Base-by-base conservation (phyloP, 2,329 filamentous ascomycete species). In the Cylindrodendrum hubeiense region DNA sequence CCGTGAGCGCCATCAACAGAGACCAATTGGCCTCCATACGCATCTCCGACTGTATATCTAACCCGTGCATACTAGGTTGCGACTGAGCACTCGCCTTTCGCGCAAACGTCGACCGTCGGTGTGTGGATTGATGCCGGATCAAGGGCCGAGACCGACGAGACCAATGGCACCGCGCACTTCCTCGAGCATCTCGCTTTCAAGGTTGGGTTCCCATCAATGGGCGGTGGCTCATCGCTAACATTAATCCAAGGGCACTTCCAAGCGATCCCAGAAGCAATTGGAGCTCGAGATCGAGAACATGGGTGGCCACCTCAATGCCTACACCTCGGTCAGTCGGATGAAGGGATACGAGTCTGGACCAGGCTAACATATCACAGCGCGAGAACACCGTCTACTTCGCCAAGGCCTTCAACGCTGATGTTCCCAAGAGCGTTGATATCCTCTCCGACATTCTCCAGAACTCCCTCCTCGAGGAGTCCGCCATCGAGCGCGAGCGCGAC, bases 311-410 rank as follows among this genome's bases (percentile, higher is more conserved):
- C 89, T 99, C 77, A 99, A 99, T 85, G 96, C 96, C 81, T 99
- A 99, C 88, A 99, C 96, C 77, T 98, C 95, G 87, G 95, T 98
- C 90, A 79, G 92, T 84, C 75, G 76, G 76, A 63, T 66, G 52
- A 69, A 69, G 66, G 71, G 68, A 73, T 68, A 65, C 39, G 34
- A 47, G 39, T 56, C 47, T 54, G 58, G 67, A 46, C 54, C n/a
- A 60, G 52, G 63, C 77, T 79, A 73, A 79, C 67, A 57, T 51
- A 59, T 68, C 69, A 70, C 77, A 93, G 95, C 94, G 96, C 83
- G 96, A 99, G 85, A 98, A 98, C 89, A 99, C 96, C 77, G 96
- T 99, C 80, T 99, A 99, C 90, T 99, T 98, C 84, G 96, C 96
- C 84, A 98, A 98, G 87, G 92, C 95, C 71, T 97, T 99, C 88